Percentiles rank a stretch among this genome's conserved stretches.
Conservation (phyloP, 2,329 filamentous ascomycete genomes). For the Onygenales sp. region DNA sequence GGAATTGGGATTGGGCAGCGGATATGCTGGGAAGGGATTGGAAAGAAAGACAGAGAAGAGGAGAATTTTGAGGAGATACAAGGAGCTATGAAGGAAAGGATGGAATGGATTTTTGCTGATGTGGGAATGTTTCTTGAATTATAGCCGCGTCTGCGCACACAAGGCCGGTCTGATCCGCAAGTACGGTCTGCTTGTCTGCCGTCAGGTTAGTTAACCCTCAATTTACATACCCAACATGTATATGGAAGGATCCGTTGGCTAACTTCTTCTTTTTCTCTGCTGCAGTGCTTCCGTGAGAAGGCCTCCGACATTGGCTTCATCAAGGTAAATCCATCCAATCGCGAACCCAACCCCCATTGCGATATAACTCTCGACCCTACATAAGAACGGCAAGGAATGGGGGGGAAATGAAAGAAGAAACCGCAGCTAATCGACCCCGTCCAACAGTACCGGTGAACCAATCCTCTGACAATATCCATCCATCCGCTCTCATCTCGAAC, state of each 20-base stretch:
- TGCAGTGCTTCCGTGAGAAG: conserved; percentile 61
- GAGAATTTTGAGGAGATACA: conserved; percentile 18
- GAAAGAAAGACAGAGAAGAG: conserved; percentile 7
- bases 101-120: conserved; percentile 9
- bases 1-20: neutral
- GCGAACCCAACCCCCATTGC: neutral
- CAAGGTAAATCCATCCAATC: conserved; percentile 41
- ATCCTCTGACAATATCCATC: too few species aligned
- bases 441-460: too few species aligned
- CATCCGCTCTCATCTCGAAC: too few species aligned
- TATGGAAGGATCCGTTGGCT: neutral
- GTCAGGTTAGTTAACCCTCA: conserved; percentile 26
- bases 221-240: neutral
- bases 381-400: neutral
- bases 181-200: conserved; percentile 85
- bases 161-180: conserved; percentile 99
- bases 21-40: conserved; percentile 5
- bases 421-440: too few species aligned
- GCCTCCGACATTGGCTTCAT: conserved; percentile 57
- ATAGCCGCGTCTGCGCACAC: conserved; percentile 81
- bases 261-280: neutral
- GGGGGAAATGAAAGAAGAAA: neutral
- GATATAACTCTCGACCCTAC: neutral
- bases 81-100: conserved; percentile 11
- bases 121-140: conserved; percentile 6